phyloP scores from a whole-genome alignment of 805 yeast genomes.

The Saccharomycopsis vini region DNA sequence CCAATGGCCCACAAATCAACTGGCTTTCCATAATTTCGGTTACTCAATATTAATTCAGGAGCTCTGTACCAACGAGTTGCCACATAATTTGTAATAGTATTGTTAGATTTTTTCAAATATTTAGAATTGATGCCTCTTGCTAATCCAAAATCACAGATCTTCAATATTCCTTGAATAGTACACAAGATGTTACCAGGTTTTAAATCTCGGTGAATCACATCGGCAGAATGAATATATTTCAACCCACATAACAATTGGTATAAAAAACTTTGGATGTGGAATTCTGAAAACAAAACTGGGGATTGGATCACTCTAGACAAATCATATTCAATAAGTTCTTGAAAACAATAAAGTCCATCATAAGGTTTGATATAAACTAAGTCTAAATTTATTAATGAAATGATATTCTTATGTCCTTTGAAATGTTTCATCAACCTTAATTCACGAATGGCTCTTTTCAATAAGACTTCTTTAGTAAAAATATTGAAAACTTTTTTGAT shows the following conservation, averaged over 20 bases:
- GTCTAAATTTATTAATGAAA: conserved; percentile 66
- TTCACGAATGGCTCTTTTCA: conserved; percentile 79
- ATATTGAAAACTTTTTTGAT: conserved; percentile 74
- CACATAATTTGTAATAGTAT: conserved; percentile 42
- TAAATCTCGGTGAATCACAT: conserved; percentile 84
- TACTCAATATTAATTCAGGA: conserved; percentile 72
- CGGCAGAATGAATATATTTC: conserved; percentile 84
- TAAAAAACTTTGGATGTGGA: conserved; percentile 64
- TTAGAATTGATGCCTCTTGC: conserved; percentile 62
- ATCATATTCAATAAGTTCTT: conserved; percentile 78
- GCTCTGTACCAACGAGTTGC: conserved; percentile 99
- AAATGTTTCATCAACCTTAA: conserved; percentile 71
- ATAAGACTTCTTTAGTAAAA: conserved; percentile 53
- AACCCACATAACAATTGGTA: conserved; percentile 83
- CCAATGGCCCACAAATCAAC: conserved; percentile 95
- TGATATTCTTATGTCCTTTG: conserved; percentile 79
- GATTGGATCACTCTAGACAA: conserved; percentile 74
- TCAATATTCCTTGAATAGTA: conserved; percentile 61
- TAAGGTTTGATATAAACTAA: conserved; percentile 55
- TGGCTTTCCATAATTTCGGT: conserved; percentile 49
- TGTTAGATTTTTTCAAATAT: conserved; percentile 16
- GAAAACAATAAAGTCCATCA: conserved; percentile 84
- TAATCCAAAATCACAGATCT: conserved; percentile 89
- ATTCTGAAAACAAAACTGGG: conserved; percentile 68
- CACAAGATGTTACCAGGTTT: conserved; percentile 88